Base-by-base conservation (phyloP, 345 rosid genomes). In the Xanthoceras sorbifolium region DNA sequence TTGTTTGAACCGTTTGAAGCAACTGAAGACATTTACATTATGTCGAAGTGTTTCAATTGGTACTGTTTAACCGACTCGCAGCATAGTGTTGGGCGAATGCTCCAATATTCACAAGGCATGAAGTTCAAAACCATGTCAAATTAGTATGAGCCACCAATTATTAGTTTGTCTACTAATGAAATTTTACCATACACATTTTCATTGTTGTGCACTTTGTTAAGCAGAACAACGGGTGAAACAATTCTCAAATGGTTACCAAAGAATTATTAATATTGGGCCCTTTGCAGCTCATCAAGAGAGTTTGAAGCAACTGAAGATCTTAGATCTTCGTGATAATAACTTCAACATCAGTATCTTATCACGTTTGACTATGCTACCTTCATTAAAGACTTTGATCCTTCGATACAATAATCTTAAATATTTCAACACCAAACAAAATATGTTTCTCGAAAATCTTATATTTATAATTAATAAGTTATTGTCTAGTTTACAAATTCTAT, bases 1-100 rank as follows among this genome's bases (percentile, higher is more conserved):
- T 15, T 78, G 23, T 44, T 73, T 73, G 50, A 31, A 29, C 28
- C 76, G 52, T 67, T 80, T 62, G 60, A 69, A 28, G n/a, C 61
- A 75, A 15, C 48, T 69, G 8, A 3, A 28, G 0, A 34, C 4
- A 69, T 18, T 46, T 67, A 36, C 61, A 72, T 72, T 0, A 4
- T 0, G 54, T 72, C 14, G 10, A 9, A 12, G 69, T n/a, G n/a
- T n/a, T n/a, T n/a, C n/a, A n/a, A n/a, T n/a, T n/a, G n/a, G n/a
- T n/a, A n/a, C n/a, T n/a, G n/a, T n/a, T n/a, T n/a, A n/a, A n/a
- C n/a, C n/a, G n/a, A n/a, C n/a, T n/a, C n/a, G n/a, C n/a, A n/a
- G n/a, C n/a, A n/a, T n/a, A n/a, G n/a, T n/a, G 31, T 20, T 78
- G 48, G 32, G 42, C 0, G 42, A 38, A 6, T 38, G n/a, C n/a